Conservation (phyloP, 2,329 filamentous ascomycete genomes). For the Coniochaeta ligniaria region DNA sequence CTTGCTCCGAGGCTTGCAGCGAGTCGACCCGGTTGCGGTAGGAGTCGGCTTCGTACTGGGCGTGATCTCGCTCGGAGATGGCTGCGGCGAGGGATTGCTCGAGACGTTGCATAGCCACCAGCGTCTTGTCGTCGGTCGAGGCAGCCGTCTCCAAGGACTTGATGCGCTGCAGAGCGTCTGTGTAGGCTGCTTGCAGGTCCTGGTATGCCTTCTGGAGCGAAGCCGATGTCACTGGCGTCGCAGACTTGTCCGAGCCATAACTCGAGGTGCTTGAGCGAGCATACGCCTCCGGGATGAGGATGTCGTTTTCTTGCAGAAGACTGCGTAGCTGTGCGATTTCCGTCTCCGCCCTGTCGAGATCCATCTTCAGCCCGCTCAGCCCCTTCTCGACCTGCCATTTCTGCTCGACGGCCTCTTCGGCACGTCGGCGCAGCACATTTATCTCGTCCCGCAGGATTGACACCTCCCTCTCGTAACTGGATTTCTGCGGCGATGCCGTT, state of each 20-base stretch:
- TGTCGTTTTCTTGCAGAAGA: conserved; percentile 77
- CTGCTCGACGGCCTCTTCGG: conserved; percentile 88
- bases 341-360: conserved; percentile 88
- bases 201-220: conserved; percentile 68
- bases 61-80: conserved; percentile 66
- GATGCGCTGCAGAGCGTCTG: conserved; percentile 58
- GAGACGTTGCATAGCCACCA: conserved; percentile 55
- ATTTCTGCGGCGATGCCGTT: conserved; percentile 60
- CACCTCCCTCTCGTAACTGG: conserved; percentile 80
- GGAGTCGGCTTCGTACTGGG: conserved; percentile 54
- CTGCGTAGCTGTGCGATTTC: conserved; percentile 79
- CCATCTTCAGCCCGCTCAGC: conserved; percentile 84
- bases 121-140: conserved; percentile 49
- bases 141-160: conserved; percentile 48
- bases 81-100: conserved; percentile 63
- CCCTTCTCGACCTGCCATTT: conserved; percentile 97
- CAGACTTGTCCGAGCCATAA: conserved; percentile 25
- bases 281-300: conserved; percentile 58
- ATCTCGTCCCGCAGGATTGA: conserved; percentile 75
- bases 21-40: conserved; percentile 56
- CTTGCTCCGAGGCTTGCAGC: conserved; percentile 48
- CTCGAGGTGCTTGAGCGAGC: conserved; percentile 28
- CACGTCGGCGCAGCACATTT: conserved; percentile 72
- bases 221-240: conserved; percentile 54
- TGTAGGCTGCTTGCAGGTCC: conserved; percentile 67